Conservation (phyloP, 495 filamentous ascomycete genomes). For the Hyphodiscus hymeniophilus region DNA sequence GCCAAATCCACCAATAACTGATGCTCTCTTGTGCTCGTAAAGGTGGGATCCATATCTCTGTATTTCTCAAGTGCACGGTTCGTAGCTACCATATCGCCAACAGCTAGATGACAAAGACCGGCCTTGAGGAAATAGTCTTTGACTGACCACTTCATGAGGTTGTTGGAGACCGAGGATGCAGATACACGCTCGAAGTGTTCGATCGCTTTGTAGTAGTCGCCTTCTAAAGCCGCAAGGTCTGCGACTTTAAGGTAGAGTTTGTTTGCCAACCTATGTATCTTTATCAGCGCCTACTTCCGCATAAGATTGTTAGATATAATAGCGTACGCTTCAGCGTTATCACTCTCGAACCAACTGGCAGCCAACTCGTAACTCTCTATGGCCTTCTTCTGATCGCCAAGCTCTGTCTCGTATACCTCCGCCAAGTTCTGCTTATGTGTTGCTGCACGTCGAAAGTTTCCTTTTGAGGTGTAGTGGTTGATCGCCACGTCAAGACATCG, state of each 20-base stretch:
- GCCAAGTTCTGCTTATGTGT: constrained; percentile 79
- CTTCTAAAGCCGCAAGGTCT: constrained; percentile 72
- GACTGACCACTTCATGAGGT: constrained; percentile 81
- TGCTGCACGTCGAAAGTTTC: constrained; percentile 82
- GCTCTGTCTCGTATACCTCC: constrained; percentile 71
- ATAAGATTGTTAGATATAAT: no score
- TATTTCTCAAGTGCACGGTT: constrained; percentile 74
- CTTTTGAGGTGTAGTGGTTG: constrained; percentile 68
- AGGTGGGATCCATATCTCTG: constrained; percentile 71
- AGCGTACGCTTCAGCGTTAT: constrained; percentile 76
- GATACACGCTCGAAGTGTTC: constrained; percentile 76
- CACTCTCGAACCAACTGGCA: constrained; percentile 78
- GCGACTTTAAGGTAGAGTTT: constrained; percentile 84
- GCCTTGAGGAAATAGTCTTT: constrained; percentile 93
- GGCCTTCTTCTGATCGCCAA: constrained; percentile 67
- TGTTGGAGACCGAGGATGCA: constrained; percentile 60
- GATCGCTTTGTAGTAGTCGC: constrained; percentile 73
- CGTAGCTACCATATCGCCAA: constrained; percentile 64
- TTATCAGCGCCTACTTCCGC: neutral
- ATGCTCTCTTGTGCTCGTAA: constrained; percentile 66
- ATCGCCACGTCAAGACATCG: constrained; percentile 68
- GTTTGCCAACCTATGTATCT: constrained; percentile 66
- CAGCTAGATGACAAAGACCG: constrained; percentile 73
- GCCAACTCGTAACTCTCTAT: constrained; percentile 72
- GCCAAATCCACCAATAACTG: constrained; percentile 68